Evolutionary conservation across 2,329 filamentous ascomycete genomes (phyloP), one percentile per base, ranked within the genome.

Genomic region (Hypoxylon sp.): DNA sequence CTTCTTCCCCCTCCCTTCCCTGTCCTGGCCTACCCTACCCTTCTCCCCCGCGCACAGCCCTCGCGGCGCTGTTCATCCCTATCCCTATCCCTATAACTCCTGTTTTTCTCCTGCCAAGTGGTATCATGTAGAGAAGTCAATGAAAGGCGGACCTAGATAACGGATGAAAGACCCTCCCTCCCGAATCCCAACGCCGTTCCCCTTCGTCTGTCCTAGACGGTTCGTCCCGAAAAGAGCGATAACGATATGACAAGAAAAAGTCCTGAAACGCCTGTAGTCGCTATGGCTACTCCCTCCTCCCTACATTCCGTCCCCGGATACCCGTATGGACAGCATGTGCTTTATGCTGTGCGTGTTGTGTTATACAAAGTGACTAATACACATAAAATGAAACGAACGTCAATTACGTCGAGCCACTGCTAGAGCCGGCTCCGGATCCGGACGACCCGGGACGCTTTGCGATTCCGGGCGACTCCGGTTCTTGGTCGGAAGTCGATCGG

Each of bases 401-500:
- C 30, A 33, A n/a, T 65, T 70, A 73, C 53, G 68, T 46, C 16
- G 71, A 72, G 42, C 62, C 53, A 53, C 54, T 69, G 55, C 67
- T 71, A 22, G 72, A 74, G 26, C 63, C 65, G 1, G 67, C 65
- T 33, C 67, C 70, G 8, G 73, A 73, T 5, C 67, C 70, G 8
- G 73, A 73, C 4, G 71, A 72, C 4, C 52, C 58, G 6, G 68
- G 69, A 5, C 71, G 60, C 40, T 70, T 71, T 22, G 50, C 44
- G 2, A 67, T 71, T 26, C 54, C 50, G 2, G 69, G 61, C 14
- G 70, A 71, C 7, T 69, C 68, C 8, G 65, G 65, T 14, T 71
- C 70, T 33, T 56, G 61, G 16, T 71, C 71, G 4, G 58, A 67
- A 12, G 64, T 62, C 6, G 71, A 65, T 65, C 69, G 78, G 74